Base-by-base conservation (phyloP, 1,139 yeast species). In the Pichia sp. region DNA sequence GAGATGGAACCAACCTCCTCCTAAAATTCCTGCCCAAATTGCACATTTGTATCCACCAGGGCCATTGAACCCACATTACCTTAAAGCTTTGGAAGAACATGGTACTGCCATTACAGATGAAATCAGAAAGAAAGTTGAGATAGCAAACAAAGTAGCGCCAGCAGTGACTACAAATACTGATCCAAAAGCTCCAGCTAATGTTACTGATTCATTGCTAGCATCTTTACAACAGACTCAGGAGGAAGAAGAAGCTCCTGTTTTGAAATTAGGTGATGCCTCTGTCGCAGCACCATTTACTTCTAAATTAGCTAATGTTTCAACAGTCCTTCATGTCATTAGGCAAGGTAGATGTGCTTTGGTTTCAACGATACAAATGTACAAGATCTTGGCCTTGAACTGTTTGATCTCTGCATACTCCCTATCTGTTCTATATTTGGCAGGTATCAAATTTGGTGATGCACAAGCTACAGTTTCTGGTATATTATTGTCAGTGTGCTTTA, bases 281-380 rank as follows among this genome's bases (percentile, higher is more conserved):
- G 96, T 93, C 55, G 99, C 99, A 43, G 99, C 99, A 31, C 99
- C 99, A 35, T 88, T 91, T 61, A 91, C 99, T 17, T 89, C 97
- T 22, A 91, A 91, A 61, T 75, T 91, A 52, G 78, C 96, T 28
- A 84, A 84, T 60, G 98, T 93, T 37, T 77, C 91, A 43, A 83
- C 98, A 42, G 96, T 93, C 44, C 84, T 95, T 41, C 82, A 88
- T 58, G 85, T 91, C 52, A 77, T 91, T 54, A 89, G 99, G 66
- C 97, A 93, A 72, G 99, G 99, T 53, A 88, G 99, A 67, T 86
- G 96, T 71, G 96, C 99, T 10, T 72, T 91, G 55, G 96, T 93
- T 43, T 88, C 96, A 14, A 91, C 98, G 18, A 89, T 91, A 58
- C 98, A 91, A 67, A 93, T 91, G 98, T 93, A 93, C 74, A 91